Evolutionary conservation across 139 green algal genomes (phyloP).

Genomic region (Yamagishiella unicocca): DNA sequence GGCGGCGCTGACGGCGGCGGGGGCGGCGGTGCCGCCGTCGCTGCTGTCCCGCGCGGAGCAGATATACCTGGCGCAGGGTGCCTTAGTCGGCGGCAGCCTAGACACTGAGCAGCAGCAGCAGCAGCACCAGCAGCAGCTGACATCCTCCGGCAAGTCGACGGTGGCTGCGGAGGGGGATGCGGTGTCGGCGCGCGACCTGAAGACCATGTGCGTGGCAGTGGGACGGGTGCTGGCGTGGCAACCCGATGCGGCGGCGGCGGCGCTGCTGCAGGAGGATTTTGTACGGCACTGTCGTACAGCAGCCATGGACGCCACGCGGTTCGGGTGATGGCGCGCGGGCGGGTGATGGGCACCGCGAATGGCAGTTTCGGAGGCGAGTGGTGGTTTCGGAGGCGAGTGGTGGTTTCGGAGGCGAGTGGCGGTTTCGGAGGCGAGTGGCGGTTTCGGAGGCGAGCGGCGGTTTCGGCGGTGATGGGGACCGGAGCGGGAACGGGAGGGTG

Average conservation of each 20-base stretch:
- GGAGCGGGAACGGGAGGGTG: too few relatives aligned
- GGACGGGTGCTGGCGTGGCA: slow-evolving; percentile 3
- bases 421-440: too few relatives aligned
- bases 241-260: neutral
- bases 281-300: slow-evolving; percentile 5
- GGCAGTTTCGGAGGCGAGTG: too few relatives aligned
- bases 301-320: neutral
- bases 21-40: neutral
- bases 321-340: neutral
- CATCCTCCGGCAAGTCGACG: neutral
- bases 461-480: too few relatives aligned
- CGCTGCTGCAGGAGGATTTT: slow-evolving; percentile 2
- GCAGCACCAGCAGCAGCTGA: neutral
- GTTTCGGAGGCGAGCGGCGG: too few relatives aligned
- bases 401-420: too few relatives aligned
- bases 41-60: neutral
- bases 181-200: neutral
- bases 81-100: neutral
- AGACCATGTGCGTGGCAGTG: neutral
- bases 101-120: neutral
- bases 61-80: neutral
- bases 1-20: neutral
- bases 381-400: too few relatives aligned
- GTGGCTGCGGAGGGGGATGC: neutral
- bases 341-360: too few relatives aligned